These are phyloP conservation scores for Phalaenopsis hybrid DNA, from an alignment of 116 monocot species.

Conservation along the genomic window DNA sequence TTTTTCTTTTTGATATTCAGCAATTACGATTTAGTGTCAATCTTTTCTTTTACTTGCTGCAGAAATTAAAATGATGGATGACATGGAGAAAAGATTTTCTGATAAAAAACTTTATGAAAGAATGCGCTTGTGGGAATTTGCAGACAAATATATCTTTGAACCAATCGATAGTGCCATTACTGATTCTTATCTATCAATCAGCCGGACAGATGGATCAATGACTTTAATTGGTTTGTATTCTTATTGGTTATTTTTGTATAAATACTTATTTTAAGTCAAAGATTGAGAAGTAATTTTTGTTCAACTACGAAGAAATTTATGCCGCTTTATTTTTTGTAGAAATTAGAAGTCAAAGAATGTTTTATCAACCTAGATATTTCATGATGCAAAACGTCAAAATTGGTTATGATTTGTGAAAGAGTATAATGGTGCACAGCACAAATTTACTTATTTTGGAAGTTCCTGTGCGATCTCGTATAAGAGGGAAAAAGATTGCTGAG, in stretches of 20 bases:
- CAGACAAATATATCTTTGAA: slow-evolving; percentile 42
- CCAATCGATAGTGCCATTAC: slow-evolving; percentile 27
- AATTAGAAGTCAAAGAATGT: background rate
- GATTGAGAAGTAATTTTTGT: background rate
- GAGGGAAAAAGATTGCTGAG: background rate
- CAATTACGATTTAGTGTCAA: background rate
- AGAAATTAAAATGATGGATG: slow-evolving; percentile 17
- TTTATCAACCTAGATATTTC: background rate
- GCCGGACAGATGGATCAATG: slow-evolving; percentile 38
- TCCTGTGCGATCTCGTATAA: background rate
- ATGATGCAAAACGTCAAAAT: background rate
- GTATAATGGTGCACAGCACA: background rate
- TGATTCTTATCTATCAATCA: slow-evolving; percentile 38
- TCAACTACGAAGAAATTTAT: background rate
- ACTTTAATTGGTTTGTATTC: slow-evolving; percentile 25
- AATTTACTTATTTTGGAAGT: background rate
- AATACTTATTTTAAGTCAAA: background rate
- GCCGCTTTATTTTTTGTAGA: background rate
- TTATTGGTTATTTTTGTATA: background rate
- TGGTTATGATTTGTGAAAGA: background rate
- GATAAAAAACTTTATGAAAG: slow-evolving; percentile 30
- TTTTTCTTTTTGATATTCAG: background rate
- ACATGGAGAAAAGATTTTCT: slow-evolving; percentile 8
- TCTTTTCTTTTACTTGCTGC: background rate
- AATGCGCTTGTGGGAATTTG: slow-evolving; percentile 45